Evolutionary conservation across 2,329 filamentous ascomycete species (phyloP).

Genomic region (Chrysoporthe cubensis): DNA sequence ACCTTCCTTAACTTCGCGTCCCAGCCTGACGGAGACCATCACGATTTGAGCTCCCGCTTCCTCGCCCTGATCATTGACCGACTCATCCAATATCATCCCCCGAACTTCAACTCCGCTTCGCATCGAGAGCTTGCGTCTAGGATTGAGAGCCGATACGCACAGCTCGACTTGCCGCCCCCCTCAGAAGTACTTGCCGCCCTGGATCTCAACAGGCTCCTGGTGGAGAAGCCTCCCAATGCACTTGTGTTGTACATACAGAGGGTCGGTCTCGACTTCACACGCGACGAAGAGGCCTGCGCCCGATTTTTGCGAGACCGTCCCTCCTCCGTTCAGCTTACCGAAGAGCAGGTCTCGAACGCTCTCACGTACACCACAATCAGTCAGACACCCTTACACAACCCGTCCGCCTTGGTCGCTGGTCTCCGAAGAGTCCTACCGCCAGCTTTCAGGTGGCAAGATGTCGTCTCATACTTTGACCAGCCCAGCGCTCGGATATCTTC

Average conservation of each 20-base stretch:
- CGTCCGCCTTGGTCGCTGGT: slow-evolving; percentile 62
- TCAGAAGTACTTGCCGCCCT: slow-evolving; percentile 71
- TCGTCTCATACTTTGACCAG: slow-evolving; percentile 81
- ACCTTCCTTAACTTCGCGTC: slow-evolving; percentile 79
- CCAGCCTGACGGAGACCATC: slow-evolving; percentile 64
- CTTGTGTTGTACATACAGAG: slow-evolving; percentile 73
- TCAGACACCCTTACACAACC: slow-evolving; percentile 57
- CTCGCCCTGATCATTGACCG: slow-evolving; percentile 82
- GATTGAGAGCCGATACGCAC: slow-evolving; percentile 69
- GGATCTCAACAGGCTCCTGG: slow-evolving; percentile 69
- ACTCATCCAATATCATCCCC: slow-evolving; percentile 83
- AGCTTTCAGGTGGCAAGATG: slow-evolving; percentile 70
- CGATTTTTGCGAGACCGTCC: slow-evolving; percentile 58
- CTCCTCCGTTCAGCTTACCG: slow-evolving; percentile 66
- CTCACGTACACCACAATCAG: slow-evolving; percentile 70
- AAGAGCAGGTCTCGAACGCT: slow-evolving; percentile 81
- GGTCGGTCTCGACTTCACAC: slow-evolving; percentile 74
- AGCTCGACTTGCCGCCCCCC: slow-evolving; percentile 61
- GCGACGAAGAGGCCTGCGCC: slow-evolving; percentile 70
- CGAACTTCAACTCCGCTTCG: slow-evolving; percentile 78
- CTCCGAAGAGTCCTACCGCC: slow-evolving; percentile 64
- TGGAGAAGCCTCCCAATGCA: slow-evolving; percentile 58
- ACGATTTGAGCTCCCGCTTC: slow-evolving; percentile 70
- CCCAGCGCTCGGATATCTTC: slow-evolving; percentile 75
- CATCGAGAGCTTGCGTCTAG: slow-evolving; percentile 72